Percentiles rank a stretch among this genome's conserved stretches.
Conservation (phyloP, 2,329 filamentous ascomycete genomes). For the Waltergamsia citrina region DNA sequence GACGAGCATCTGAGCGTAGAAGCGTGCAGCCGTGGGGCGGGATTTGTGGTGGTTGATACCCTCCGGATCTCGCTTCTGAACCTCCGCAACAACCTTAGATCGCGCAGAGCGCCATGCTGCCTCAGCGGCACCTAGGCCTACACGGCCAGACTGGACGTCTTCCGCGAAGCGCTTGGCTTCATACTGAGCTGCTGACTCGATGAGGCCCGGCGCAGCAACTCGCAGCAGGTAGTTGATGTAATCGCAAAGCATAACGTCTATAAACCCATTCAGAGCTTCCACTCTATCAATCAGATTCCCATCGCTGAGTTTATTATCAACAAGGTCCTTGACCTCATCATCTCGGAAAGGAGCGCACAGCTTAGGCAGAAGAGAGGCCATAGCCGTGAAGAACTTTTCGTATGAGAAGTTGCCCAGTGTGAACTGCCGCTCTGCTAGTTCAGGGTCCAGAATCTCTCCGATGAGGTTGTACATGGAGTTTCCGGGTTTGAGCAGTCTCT, state of each 20-base stretch:
- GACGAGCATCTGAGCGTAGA: conserved; percentile 68
- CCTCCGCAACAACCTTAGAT: conserved; percentile 55
- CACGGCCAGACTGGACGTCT: conserved; percentile 46
- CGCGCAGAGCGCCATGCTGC: conserved; percentile 57
- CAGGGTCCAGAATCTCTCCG: conserved; percentile 64
- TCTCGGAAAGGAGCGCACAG: conserved; percentile 77
- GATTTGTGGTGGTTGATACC: conserved; percentile 51
- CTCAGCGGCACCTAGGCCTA: conserved; percentile 50
- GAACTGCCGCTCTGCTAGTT: conserved; percentile 61
- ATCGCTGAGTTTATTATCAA: conserved; percentile 48
- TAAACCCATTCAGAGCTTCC: conserved; percentile 64
- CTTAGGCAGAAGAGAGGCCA: conserved; percentile 66
- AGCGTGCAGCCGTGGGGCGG: conserved; percentile 56
- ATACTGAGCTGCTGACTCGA: conserved; percentile 62
- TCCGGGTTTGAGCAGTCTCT: conserved; percentile 59
- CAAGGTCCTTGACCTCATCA: conserved; percentile 59
- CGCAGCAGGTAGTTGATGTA: conserved; percentile 75
- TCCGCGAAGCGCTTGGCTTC: conserved; percentile 64
- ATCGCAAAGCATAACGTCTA: conserved; percentile 70
- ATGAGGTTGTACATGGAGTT: conserved; percentile 69
- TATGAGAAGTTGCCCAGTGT: conserved; percentile 68
- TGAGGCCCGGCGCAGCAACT: conserved; percentile 60
- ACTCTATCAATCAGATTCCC: conserved; percentile 66
- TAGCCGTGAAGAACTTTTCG: conserved; percentile 68
- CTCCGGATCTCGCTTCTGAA: conserved; percentile 59